A percentile compares a stretch with the other conserved stretches of the same genome.
phyloP scores from a whole-genome alignment of 345 rosid genomes.

The Excoecaria cochinchinensis region DNA sequence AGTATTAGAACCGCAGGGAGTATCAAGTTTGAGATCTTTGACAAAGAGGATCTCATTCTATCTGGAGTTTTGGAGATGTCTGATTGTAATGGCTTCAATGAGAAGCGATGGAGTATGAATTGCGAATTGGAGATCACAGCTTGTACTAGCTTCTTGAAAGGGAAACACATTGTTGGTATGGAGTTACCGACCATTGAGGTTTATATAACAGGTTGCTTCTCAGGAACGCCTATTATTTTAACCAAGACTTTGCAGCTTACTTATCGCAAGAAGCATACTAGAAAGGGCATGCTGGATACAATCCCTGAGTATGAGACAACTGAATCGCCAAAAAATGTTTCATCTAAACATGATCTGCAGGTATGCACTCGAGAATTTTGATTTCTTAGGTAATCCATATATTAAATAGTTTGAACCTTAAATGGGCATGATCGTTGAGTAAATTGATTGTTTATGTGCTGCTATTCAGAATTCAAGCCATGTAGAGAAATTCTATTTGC shows the following conservation, averaged over 20 bases:
- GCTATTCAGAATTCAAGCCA: constrained; percentile 8
- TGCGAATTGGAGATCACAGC: constrained; percentile 60
- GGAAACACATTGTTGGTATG: constrained; percentile 43
- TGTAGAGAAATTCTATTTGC: background rate
- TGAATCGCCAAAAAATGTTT: constrained; percentile 42
- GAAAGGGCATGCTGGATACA: constrained; percentile 55
- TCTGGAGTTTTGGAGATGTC: constrained; percentile 76
- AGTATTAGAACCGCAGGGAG: constrained; percentile 73
- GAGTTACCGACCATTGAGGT: constrained; percentile 75
- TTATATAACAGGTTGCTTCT: constrained; percentile 72
- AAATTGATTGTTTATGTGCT: constrained; percentile 5
- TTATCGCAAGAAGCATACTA: constrained; percentile 63
- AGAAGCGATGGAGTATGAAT: constrained; percentile 68
- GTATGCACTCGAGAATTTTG: constrained; percentile 32
- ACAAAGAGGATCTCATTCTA: constrained; percentile 58
- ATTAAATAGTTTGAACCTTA: constrained; percentile 4
- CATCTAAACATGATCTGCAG: constrained; percentile 52
- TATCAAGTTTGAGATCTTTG: constrained; percentile 76
- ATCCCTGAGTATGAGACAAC: constrained; percentile 74
- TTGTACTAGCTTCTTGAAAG: constrained; percentile 65
- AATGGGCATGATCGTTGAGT: background rate
- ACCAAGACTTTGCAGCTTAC: constrained; percentile 72
- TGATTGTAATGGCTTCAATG: constrained; percentile 44
- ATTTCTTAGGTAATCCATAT: background rate
- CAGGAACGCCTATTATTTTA: constrained; percentile 74